phyloP scores from a whole-genome alignment of 108 stramenopile species.

The Aureococcus anophagefferens region DNA sequence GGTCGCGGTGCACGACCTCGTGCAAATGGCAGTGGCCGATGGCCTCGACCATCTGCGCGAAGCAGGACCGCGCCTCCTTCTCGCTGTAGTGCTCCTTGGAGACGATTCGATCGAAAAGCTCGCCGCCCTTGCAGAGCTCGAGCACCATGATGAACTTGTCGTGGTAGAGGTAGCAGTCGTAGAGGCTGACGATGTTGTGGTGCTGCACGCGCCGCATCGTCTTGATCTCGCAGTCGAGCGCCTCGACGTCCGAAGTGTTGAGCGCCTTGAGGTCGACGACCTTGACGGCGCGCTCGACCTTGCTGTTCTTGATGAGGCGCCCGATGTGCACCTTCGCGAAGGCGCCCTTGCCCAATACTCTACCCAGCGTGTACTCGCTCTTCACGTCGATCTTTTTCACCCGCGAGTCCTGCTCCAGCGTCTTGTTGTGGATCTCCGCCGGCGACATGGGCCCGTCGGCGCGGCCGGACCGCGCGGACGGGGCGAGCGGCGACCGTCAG shows the following conservation, averaged over 20 bases:
- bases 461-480: too few relatives aligned
- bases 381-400: neutral
- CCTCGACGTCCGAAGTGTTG: neutral
- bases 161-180: neutral
- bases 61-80: constrained; percentile 2
- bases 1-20: constrained; percentile 52
- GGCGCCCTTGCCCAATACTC: neutral
- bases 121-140: constrained; percentile 22
- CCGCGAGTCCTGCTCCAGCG: too few relatives aligned
- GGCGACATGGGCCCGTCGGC: too few relatives aligned
- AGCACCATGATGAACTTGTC: constrained; percentile 9
- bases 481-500: too few relatives aligned
- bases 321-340: neutral
- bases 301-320: neutral
- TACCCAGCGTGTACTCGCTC: neutral
- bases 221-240: neutral
- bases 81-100: neutral
- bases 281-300: neutral
- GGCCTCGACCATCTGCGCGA: constrained; percentile 19
- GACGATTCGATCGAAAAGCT: constrained; percentile 19
- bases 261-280: neutral
- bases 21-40: constrained; percentile 31
- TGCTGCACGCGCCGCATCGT: neutral
- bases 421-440: too few relatives aligned
- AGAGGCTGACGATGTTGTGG: neutral